These are phyloP conservation scores for Mucor mucedo DNA, from an alignment of 371 early-diverging fungal genomes.

Conservation along the genomic window DNA sequence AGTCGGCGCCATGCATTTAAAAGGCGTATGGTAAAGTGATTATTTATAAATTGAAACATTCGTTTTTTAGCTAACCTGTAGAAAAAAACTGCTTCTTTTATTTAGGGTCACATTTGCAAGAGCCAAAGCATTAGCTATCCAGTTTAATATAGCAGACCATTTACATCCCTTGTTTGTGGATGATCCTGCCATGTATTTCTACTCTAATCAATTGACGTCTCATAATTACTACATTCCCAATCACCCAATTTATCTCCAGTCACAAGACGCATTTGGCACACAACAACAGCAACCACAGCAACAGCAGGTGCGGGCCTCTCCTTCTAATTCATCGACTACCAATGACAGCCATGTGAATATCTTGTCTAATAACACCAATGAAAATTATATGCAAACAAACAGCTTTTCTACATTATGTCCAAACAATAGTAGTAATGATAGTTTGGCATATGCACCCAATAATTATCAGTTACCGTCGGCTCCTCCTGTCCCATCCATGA, in stretches of 20 bases:
- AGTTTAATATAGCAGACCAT: constrained; percentile 69
- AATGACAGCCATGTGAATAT: not conserved
- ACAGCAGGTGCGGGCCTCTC: not conserved
- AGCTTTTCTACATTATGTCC: constrained; percentile 1
- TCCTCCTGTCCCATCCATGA: constrained; percentile 33
- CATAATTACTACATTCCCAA: constrained; percentile 25
- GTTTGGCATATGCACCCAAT: not conserved
- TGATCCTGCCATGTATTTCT: constrained; percentile 62
- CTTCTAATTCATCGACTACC: constrained; percentile 1
- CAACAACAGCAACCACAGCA: not conserved
- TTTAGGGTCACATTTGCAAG: constrained; percentile 66
- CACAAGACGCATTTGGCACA: constrained; percentile 20
- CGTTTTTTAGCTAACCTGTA: not conserved
- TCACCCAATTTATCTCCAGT: constrained; percentile 26
- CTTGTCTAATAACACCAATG: not conserved
- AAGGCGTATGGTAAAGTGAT: constrained; percentile 79
- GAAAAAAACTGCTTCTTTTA: not conserved
- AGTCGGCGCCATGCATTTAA: constrained; percentile 87
- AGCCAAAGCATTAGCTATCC: constrained; percentile 70
- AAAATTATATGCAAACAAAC: not conserved
- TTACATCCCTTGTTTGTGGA: constrained; percentile 79
- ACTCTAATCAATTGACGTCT: constrained; percentile 29
- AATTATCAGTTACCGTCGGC: constrained; percentile 17
- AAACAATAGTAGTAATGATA: not conserved
- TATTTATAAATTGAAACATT: not conserved